Evolutionary conservation across 805 yeast species (phyloP).

Genomic region (Yamadazyma tumulicola): DNA sequence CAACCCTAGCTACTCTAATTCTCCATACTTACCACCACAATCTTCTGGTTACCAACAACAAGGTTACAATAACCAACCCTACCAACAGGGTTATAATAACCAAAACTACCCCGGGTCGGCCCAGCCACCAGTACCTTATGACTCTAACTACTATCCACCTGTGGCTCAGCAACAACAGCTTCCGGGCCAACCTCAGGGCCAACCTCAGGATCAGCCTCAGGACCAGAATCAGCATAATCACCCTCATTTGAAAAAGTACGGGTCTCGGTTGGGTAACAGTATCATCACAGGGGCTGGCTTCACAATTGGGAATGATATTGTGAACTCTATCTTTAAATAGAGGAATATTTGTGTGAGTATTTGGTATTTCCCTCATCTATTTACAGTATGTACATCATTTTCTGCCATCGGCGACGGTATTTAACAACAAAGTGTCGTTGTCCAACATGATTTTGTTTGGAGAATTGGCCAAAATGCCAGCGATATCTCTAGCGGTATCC

Average conservation of each 20-base stretch:
- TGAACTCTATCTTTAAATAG: constrained; percentile 61
- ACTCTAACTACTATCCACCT: constrained; percentile 19
- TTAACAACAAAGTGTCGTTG: constrained; percentile 85
- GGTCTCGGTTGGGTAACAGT: constrained; percentile 84
- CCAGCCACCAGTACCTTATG: constrained; percentile 14
- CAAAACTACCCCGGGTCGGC: constrained; percentile 5
- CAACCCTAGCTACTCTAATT: constrained; percentile 11
- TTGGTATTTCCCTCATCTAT: not conserved
- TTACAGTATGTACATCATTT: constrained; percentile 19
- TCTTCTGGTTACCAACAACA: constrained; percentile 1
- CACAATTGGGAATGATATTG: constrained; percentile 79
- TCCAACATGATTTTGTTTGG: constrained; percentile 92
- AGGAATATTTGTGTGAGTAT: not conserved
- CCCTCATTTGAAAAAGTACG: constrained; percentile 54
- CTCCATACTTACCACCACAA: constrained; percentile 16
- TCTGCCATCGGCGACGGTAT: constrained; percentile 81
- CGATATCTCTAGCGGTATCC: constrained; percentile 96
- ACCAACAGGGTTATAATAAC: constrained; percentile 13
- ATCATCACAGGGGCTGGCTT: constrained; percentile 97
- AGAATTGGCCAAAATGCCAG: constrained; percentile 74
- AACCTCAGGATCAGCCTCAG: constrained; percentile 15
- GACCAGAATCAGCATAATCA: constrained; percentile 23
- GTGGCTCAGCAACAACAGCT: constrained; percentile 17
- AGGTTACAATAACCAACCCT: constrained; percentile 13
- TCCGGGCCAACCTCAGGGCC: constrained; percentile 27